These are phyloP conservation scores for Nicotiana undulata DNA, from an alignment of 257 asterid genomes.

Conservation along the genomic window DNA sequence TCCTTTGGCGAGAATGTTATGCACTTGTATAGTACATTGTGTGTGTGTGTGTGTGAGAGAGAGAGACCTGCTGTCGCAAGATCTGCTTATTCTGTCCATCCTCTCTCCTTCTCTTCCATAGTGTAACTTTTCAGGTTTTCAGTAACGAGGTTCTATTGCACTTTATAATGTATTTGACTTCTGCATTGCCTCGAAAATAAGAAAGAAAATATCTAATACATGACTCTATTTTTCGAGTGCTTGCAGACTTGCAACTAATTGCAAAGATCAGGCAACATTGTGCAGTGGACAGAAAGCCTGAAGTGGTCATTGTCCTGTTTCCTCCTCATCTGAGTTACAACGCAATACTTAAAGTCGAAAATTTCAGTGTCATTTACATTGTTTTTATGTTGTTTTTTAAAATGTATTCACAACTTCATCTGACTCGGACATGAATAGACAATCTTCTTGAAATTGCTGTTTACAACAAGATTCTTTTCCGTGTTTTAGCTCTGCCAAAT, in stretches of 20 bases:
- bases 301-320: neutral
- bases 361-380: neutral
- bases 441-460: neutral
- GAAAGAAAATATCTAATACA: neutral
- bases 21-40: neutral
- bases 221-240: neutral
- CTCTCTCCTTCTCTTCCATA: neutral
- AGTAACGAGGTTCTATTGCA: neutral
- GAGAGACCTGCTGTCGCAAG: neutral
- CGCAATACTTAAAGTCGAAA: neutral
- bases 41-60: neutral
- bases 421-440: neutral
- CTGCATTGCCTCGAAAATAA: neutral
- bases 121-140: neutral
- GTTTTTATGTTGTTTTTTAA: neutral
- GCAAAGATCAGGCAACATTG: neutral
- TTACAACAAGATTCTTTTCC: neutral
- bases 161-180: neutral
- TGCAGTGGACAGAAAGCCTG: neutral
- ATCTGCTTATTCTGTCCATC: neutral
- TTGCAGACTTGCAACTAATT: neutral
- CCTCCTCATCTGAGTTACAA: neutral
- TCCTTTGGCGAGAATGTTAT: neutral
- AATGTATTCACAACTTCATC: neutral
- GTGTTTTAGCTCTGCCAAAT: neutral